phyloP scores from a whole-genome alignment of 169 alveolate genomes.

The Gregarina niphandrodes region DNA sequence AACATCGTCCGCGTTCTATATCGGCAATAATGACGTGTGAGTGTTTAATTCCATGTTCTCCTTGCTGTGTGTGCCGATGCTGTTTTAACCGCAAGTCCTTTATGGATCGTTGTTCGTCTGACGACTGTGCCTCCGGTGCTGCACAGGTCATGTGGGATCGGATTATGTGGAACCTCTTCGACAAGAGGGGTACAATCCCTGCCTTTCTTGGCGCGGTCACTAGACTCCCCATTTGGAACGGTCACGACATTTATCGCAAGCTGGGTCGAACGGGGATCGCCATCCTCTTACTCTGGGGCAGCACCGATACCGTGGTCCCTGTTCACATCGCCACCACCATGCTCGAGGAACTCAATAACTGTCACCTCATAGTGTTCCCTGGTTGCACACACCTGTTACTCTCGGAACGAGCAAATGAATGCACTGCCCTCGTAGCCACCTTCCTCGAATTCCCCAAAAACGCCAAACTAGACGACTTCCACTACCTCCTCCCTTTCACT shows the following conservation, averaged over 20 bases:
- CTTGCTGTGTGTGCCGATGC: too few species aligned
- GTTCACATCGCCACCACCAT: background rate
- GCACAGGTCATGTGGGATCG: too few species aligned
- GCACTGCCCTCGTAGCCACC: constrained; percentile 2
- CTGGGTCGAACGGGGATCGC: background rate
- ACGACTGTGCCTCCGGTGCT: too few species aligned
- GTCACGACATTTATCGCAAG: background rate
- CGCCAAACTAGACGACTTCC: background rate
- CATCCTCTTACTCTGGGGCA: constrained; percentile 2
- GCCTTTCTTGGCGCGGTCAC: constrained; percentile 9
- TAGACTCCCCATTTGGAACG: constrained; percentile 2
- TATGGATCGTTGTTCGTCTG: too few species aligned
- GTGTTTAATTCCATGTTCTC: too few species aligned
- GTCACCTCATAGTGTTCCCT: background rate
- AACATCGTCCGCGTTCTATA: too few species aligned
- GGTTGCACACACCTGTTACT: constrained; percentile 1
- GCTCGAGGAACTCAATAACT: background rate
- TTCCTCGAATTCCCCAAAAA: constrained; percentile 4
- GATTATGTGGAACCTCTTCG: too few species aligned
- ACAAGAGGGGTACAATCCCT: background rate
- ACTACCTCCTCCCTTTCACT: constrained; percentile 2
- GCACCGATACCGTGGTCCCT: constrained; percentile 1
- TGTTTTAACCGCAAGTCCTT: too few species aligned
- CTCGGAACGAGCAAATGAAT: constrained; percentile 2
- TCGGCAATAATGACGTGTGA: too few species aligned